Evolutionary conservation across 1,284 basidiomycete species (phyloP).

Genomic region (Dichomitus squalens): DNA sequence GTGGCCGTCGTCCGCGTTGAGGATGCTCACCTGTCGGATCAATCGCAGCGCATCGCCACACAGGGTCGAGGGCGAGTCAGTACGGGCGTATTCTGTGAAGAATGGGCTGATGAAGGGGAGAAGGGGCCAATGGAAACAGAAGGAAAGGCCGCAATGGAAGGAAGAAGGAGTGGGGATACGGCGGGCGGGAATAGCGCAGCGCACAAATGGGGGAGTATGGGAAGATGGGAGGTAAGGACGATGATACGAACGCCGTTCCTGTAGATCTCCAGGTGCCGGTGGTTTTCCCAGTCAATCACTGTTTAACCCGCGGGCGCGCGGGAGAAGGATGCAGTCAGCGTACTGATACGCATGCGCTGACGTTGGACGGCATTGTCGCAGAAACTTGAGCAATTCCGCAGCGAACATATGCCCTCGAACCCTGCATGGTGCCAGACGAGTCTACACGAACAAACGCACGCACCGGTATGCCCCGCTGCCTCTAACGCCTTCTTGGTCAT

Average conservation of each 20-base stretch:
- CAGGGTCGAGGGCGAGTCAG: not conserved
- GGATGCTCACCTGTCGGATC: conserved; percentile 33
- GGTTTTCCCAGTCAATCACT: conserved; percentile 60
- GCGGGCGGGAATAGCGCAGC: not conserved
- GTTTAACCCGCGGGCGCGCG: not conserved
- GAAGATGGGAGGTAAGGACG: not conserved
- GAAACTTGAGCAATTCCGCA: too few species aligned
- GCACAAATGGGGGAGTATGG: not conserved
- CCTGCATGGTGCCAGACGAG: too few species aligned
- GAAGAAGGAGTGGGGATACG: not conserved
- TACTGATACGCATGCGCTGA: not conserved
- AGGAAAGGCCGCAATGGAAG: not conserved
- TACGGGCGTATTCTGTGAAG: not conserved
- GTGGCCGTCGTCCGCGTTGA: conserved; percentile 32
- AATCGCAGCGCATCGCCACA: not conserved
- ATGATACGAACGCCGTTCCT: conserved; percentile 46
- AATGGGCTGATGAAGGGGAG: not conserved
- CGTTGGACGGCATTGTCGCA: not conserved
- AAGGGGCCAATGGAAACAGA: not conserved
- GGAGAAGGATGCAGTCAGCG: not conserved
- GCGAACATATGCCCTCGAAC: too few species aligned
- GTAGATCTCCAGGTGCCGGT: conserved; percentile 56
- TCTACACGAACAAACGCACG: not conserved
- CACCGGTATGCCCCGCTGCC: conserved; percentile 51
- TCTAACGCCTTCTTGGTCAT: conserved; percentile 48